phyloP scores from a whole-genome alignment of 2,329 filamentous ascomycete genomes.

The Catunica adiposa region DNA sequence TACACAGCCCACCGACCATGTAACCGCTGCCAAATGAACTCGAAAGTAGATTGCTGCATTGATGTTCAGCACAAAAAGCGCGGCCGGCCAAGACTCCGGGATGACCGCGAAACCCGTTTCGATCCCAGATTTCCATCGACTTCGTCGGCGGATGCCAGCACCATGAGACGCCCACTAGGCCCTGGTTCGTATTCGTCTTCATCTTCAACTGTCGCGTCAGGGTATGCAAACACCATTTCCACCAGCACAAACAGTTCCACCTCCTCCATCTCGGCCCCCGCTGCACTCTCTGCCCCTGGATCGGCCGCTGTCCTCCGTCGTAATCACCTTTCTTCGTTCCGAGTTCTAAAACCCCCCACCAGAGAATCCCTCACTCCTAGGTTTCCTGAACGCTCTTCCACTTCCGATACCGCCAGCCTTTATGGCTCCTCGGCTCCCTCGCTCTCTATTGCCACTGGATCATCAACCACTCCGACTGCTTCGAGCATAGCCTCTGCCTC shows the following conservation, averaged over 20 bases:
- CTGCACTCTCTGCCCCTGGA: not conserved
- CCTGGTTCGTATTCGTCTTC: conserved; percentile 11
- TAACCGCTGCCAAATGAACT: conserved; percentile 58
- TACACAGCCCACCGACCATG: conserved; percentile 55
- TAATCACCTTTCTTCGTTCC: conserved; percentile 20
- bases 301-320: not conserved
- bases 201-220: conserved; percentile 17
- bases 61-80: conserved; percentile 80
- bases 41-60: conserved; percentile 64
- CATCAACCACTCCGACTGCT: not conserved
- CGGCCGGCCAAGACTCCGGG: conserved; percentile 59
- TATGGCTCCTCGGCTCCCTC: conserved; percentile 23
- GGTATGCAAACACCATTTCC: conserved; percentile 22
- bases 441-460: conserved; percentile 1
- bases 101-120: conserved; percentile 47
- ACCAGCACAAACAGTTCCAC: conserved; percentile 22
- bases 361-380: conserved; percentile 31
- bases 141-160: conserved; percentile 16
- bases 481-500: conserved; percentile 24
- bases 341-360: conserved; percentile 38
- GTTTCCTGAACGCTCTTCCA: conserved; percentile 34
- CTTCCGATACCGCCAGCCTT: conserved; percentile 30
- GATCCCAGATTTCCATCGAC: conserved; percentile 30
- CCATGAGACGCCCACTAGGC: conserved; percentile 11
- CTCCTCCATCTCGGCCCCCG: conserved; percentile 19